Evolutionary conservation across 1,139 yeast species (phyloP).

Genomic region (Pichia sp.): DNA sequence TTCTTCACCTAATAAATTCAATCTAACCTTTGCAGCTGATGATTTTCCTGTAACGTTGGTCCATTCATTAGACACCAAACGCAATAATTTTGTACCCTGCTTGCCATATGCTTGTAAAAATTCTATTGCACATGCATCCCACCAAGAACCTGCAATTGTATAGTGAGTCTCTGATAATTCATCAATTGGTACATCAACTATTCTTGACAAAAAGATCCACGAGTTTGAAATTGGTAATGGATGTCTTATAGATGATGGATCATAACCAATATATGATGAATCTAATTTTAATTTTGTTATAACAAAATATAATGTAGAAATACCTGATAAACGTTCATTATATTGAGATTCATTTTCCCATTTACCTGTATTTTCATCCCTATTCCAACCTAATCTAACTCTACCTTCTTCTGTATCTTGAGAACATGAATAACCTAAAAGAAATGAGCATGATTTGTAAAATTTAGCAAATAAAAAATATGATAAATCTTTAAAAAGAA

Average conservation of each 20-base stretch:
- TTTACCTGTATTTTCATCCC: conserved; percentile 41
- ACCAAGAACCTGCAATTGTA: conserved; percentile 74
- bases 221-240: conserved; percentile 45
- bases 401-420: conserved; percentile 84
- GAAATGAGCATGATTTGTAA: conserved; percentile 83
- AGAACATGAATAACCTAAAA: conserved; percentile 71
- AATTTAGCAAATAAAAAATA: conserved; percentile 72
- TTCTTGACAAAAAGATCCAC: conserved; percentile 72
- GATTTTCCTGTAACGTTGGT: conserved; percentile 45
- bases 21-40: conserved; percentile 73
- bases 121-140: conserved; percentile 74
- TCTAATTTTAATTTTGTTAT: conserved; percentile 43
- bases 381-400: conserved; percentile 79
- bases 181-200: conserved; percentile 48
- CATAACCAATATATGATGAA: conserved; percentile 24
- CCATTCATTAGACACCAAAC: conserved; percentile 43
- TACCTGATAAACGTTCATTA: conserved; percentile 83
- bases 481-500: conserved; percentile 56
- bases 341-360: conserved; percentile 80
- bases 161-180: conserved; percentile 64
- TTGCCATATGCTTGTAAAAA: conserved; percentile 53
- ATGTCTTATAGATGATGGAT: conserved; percentile 30
- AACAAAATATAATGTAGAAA: conserved; percentile 73
- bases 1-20: conserved; percentile 72
- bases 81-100: conserved; percentile 64